Evolutionary conservation across 2,329 filamentous ascomycete genomes (phyloP).

Genomic region (Mycosphaerelloides madeirae): DNA sequence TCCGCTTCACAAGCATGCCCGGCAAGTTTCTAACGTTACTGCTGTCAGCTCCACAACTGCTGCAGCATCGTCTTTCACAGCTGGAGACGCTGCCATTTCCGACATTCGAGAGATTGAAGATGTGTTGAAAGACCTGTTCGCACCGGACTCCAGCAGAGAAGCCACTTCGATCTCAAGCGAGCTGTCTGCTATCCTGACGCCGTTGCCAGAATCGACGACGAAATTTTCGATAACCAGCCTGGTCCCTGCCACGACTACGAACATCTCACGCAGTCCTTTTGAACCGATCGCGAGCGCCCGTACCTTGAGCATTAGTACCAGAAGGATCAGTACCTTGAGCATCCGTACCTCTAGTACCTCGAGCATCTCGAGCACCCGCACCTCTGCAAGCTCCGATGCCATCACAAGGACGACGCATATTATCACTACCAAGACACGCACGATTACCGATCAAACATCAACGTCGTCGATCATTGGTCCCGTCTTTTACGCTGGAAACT

Average conservation of each 20-base stretch:
- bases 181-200: neutral
- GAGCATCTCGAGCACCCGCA: too few species aligned
- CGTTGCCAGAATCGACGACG: neutral
- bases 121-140: constrained; percentile 8
- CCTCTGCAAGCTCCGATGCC: neutral
- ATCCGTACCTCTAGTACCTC: too few species aligned
- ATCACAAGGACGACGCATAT: neutral
- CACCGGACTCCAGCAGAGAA: too few species aligned
- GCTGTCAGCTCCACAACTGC: neutral
- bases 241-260: too few species aligned
- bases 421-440: neutral
- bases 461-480: neutral
- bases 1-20: too few species aligned
- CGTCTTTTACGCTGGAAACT: neutral
- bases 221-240: too few species aligned
- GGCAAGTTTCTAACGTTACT: too few species aligned
- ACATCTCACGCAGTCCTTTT: too few species aligned
- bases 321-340: too few species aligned
- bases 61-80: constrained; percentile 5
- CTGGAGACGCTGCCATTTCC: constrained; percentile 14
- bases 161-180: neutral
- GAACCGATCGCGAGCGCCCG: too few species aligned
- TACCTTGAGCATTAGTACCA: too few species aligned
- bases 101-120: constrained; percentile 17
- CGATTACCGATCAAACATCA: neutral